These are phyloP conservation scores for Mycena epipterygia DNA, from an alignment of 768 basidiomycete species.

Conservation along the genomic window DNA sequence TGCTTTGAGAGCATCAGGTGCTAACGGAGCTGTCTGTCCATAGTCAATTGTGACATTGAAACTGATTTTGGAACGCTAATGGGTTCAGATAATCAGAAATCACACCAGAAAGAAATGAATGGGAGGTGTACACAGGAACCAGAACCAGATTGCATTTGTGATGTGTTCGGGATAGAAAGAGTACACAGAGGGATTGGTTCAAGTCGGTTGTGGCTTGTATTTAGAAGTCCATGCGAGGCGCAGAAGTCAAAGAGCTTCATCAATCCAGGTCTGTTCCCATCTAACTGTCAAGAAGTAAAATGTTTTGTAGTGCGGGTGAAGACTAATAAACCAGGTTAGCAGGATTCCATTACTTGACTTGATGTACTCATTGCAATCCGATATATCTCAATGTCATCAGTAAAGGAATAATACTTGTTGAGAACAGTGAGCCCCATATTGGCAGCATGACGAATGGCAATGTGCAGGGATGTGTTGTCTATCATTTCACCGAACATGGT, in stretches of 20 bases:
- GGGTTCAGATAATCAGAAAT: background rate
- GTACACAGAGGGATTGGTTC: slow-evolving; percentile 1
- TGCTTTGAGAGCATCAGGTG: no score
- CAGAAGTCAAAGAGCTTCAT: slow-evolving; percentile 14
- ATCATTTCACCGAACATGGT: slow-evolving; percentile 14
- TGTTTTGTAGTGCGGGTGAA: slow-evolving; percentile 11
- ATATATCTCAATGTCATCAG: slow-evolving; percentile 12
- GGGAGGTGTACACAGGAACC: slow-evolving; percentile 1
- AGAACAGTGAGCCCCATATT: slow-evolving; percentile 2
- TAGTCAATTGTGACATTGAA: slow-evolving; percentile 7
- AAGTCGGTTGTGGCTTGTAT: slow-evolving; percentile 6
- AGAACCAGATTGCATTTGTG: slow-evolving; percentile 2
- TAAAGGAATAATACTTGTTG: slow-evolving; percentile 11
- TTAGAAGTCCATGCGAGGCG: slow-evolving; percentile 1
- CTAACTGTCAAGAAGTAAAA: slow-evolving; percentile 11
- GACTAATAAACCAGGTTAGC: slow-evolving; percentile 7
- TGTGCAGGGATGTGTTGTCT: slow-evolving; percentile 12
- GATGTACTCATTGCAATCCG: slow-evolving; percentile 12
- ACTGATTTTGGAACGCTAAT: slow-evolving; percentile 14
- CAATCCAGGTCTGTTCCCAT: slow-evolving; percentile 14
- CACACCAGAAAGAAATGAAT: background rate
- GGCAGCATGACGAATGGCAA: slow-evolving; percentile 14
- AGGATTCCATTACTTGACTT: slow-evolving; percentile 3
- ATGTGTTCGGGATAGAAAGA: background rate
- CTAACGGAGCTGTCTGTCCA: no score